These are phyloP conservation scores for Chlorella sp. DNA, from an alignment of 139 green algal genomes.

Conservation along the genomic window DNA sequence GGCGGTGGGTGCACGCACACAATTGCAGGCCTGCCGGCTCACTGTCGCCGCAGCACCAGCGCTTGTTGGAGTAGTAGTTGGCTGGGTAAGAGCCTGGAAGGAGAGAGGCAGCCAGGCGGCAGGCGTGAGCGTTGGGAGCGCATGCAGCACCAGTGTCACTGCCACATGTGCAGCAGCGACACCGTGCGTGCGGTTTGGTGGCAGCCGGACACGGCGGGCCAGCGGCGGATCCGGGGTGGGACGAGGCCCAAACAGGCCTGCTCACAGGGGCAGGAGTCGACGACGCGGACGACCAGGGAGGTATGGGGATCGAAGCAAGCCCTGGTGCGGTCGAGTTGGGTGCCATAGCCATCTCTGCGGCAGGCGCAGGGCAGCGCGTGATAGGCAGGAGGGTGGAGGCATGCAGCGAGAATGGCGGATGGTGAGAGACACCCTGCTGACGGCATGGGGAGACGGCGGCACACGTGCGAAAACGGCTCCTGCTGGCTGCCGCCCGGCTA, in stretches of 20 bases:
- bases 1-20: neutral
- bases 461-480: neutral
- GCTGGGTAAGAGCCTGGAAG: neutral
- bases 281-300: slow-evolving; percentile 23
- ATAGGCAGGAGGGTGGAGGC: neutral
- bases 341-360: slow-evolving; percentile 29
- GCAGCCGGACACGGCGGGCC: too few species aligned
- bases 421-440: neutral
- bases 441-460: neutral
- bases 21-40: neutral
- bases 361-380: neutral
- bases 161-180: too few species aligned
- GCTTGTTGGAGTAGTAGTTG: slow-evolving; percentile 35
- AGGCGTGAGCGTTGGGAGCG: neutral
- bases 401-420: neutral
- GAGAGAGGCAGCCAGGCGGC: neutral
- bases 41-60: slow-evolving; percentile 36
- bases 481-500: neutral
- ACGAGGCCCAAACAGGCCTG: neutral
- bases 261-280: slow-evolving; percentile 28
- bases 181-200: too few species aligned
- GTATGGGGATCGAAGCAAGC: slow-evolving; percentile 11
- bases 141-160: neutral
- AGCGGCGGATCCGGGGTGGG: too few species aligned
- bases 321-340: slow-evolving; percentile 3